These are phyloP conservation scores for Kuraishia capsulata DNA, from an alignment of 805 yeast species.

Conservation along the genomic window DNA sequence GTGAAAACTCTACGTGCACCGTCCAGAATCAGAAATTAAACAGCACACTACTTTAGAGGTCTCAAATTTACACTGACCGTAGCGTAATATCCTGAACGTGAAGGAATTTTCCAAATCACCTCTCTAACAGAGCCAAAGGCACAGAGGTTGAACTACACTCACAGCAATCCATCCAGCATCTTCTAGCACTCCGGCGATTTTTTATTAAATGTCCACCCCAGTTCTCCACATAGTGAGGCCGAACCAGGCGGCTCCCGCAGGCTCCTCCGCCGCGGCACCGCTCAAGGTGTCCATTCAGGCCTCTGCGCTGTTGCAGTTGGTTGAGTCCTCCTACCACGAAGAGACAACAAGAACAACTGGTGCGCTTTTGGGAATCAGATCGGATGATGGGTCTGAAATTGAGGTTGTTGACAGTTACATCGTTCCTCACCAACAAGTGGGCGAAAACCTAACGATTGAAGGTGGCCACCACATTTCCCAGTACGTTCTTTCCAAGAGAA, in stretches of 20 bases:
- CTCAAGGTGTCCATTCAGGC: conserved; percentile 51
- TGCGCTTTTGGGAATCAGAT: conserved; percentile 70
- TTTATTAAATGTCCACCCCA: conserved; percentile 1
- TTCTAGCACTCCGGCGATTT: too few relatives aligned
- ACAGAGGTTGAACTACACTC: too few relatives aligned
- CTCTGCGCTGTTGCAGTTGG: conserved; percentile 65
- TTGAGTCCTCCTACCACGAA: conserved; percentile 59
- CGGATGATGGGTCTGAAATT: conserved; percentile 73
- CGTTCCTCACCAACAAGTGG: conserved; percentile 72
- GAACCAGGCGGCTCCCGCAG: conserved; percentile 30
- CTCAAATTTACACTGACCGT: too few relatives aligned
- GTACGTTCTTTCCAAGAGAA: conserved; percentile 62
- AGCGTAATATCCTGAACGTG: too few relatives aligned
- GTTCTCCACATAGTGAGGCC: conserved; percentile 33
- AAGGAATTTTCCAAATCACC: too few relatives aligned
- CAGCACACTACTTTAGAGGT: too few relatives aligned
- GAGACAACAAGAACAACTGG: conserved; percentile 60
- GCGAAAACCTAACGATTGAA: conserved; percentile 69
- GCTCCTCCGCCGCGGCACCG: conserved; percentile 28
- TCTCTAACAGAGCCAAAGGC: too few relatives aligned
- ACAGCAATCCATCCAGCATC: too few relatives aligned
- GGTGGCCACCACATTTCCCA: conserved; percentile 66
- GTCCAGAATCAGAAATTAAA: too few relatives aligned
- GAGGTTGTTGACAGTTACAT: conserved; percentile 70
- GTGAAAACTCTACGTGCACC: too few relatives aligned